These are phyloP conservation scores for Lichenothelia convexa DNA, from an alignment of 495 filamentous ascomycete species.

Conservation along the genomic window DNA sequence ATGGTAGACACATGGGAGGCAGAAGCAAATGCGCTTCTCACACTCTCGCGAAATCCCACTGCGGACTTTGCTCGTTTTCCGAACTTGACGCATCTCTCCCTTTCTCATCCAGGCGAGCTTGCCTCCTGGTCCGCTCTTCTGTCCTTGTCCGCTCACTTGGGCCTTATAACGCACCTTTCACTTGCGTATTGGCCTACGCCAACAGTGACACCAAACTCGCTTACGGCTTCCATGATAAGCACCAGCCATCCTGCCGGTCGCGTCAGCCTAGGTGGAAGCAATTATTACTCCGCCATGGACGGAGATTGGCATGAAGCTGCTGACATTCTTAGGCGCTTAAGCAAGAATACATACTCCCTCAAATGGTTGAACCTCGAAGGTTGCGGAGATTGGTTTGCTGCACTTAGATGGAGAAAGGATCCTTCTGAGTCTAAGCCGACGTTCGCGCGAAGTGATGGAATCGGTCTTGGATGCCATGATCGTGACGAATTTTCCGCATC, in stretches of 20 bases:
- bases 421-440: neutral
- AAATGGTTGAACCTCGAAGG: conserved; percentile 69
- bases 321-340: conserved; percentile 47
- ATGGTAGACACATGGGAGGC: conserved; percentile 14
- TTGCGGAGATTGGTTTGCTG: conserved; percentile 44
- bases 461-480: neutral
- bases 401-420: conserved; percentile 31
- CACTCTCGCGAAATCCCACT: neutral
- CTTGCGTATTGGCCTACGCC: conserved; percentile 70
- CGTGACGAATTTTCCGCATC: neutral
- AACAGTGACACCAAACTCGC: conserved; percentile 41
- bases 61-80: conserved; percentile 20
- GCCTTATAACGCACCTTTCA: conserved; percentile 56
- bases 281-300: conserved; percentile 46
- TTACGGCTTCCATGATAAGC: conserved; percentile 30
- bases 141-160: conserved; percentile 37
- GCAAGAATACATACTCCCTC: conserved; percentile 45
- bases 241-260: conserved; percentile 22
- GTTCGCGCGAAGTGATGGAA: neutral
- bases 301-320: conserved; percentile 55
- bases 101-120: conserved; percentile 25
- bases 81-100: conserved; percentile 33
- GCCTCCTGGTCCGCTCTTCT: conserved; percentile 55
- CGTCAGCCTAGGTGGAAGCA: conserved; percentile 41
- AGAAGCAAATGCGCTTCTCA: conserved; percentile 8